Conservation (phyloP, 495 filamentous ascomycete genomes). For the Neurospora sp. region DNA sequence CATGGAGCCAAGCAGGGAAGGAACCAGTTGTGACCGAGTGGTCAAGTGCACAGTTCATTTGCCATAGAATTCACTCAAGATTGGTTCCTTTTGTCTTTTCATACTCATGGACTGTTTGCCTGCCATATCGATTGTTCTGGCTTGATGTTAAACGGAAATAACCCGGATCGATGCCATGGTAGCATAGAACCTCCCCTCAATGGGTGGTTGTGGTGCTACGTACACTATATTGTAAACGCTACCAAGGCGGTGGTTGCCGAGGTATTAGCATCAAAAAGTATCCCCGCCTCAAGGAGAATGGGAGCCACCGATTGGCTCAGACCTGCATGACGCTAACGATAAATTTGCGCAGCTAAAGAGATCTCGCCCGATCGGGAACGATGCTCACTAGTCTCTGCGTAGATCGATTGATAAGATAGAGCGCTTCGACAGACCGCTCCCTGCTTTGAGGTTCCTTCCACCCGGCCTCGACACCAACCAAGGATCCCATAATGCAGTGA, state of each 20-base stretch:
- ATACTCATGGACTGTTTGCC: neutral
- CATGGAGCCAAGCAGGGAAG: neutral
- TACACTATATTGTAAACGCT: too few relatives aligned
- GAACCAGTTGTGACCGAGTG: too few relatives aligned
- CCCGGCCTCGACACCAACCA: neutral
- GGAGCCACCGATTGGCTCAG: neutral
- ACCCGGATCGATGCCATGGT: neutral
- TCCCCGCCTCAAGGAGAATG: too few relatives aligned
- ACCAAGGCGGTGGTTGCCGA: too few relatives aligned
- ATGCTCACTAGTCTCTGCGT: neutral
- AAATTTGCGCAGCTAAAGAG: neutral
- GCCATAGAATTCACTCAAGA: neutral
- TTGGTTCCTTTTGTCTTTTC: neutral
- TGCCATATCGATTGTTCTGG: neutral
- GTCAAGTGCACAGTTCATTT: too few relatives aligned
- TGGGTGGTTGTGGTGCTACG: too few relatives aligned
- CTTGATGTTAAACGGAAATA: neutral
- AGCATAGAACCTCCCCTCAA: neutral
- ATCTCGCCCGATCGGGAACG: neutral
- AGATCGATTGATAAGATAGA: slow-evolving; percentile 22
- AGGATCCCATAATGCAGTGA: neutral
- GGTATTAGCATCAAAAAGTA: too few relatives aligned
- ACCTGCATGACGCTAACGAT: neutral
- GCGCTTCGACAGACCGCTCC: neutral
- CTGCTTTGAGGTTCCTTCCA: neutral